Evolutionary conservation across 345 rosid species (phyloP), one percentile per base, ranked within the genome.

Genomic region (Salix brachista): DNA sequence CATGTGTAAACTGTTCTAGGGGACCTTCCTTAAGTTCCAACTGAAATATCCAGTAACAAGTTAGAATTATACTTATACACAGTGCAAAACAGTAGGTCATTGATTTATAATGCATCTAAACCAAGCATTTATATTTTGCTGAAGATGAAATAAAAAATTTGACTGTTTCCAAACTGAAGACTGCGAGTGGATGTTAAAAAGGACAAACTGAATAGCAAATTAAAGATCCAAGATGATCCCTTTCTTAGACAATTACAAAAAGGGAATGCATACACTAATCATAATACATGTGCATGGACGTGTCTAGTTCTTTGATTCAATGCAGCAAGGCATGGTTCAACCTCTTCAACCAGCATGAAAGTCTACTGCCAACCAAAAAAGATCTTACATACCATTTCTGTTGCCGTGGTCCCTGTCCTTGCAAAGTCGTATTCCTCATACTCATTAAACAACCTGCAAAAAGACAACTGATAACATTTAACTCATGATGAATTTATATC

Each of bases 11-110:
- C 78, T 94, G 98, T 56, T 90, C 90, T 72, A 94, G 77, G 82
- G 95, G 96, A 65, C 99, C 99, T 81, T 91, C 97, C 72, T 79
- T 77, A 30, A 94, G 90, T 81, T 90, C 99, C 82, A 96, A 90
- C 99, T 94, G 79, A 75, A 78, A 71, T 62, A 65, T n/a, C 65
- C 17, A 62, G 17, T 66, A 26, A 30, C 60, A 75, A 70, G 25
- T 21, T 18, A 73, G 39, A 60, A 60, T 16, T 6, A 21, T 13
- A 8, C 26, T 42, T 32, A 19, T n/a, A 32, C 25, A 8, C 14
- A 32, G 42, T 11, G 34, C 8, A 50, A 13, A 5, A 11, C 21
- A 32, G 65, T 3, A 50, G 36, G 28, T 48, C 4, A 39, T 12
- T 12, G 23, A 48, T 37, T 21, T 66, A 50, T 64, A n/a, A 2